Percentiles rank a stretch among this genome's conserved stretches.
Conservation (phyloP, 257 asterid species). For the Echites panduratus region DNA sequence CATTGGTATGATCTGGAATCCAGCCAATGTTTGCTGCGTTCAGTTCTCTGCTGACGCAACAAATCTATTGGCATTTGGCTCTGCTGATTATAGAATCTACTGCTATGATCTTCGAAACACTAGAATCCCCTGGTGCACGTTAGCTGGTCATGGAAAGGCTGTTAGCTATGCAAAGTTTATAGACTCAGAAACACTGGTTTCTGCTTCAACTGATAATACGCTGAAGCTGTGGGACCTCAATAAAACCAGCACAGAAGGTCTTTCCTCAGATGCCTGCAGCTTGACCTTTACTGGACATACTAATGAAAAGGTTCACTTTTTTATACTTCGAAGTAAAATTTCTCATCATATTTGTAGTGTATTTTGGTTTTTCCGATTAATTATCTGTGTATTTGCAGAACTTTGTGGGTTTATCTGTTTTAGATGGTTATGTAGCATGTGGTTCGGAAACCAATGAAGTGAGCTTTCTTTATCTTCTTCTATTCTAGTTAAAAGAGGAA, state of each 20-base stretch:
- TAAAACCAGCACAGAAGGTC: slow-evolving; percentile 47
- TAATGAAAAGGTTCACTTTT: slow-evolving; percentile 59
- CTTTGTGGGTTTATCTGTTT: slow-evolving; percentile 81
- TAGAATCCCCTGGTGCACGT: slow-evolving; percentile 70
- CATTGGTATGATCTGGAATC: slow-evolving; percentile 63
- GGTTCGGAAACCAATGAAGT: slow-evolving; percentile 98
- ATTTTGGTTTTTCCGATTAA: slow-evolving; percentile 10
- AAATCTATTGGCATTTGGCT: slow-evolving; percentile 68
- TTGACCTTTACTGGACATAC: slow-evolving; percentile 79
- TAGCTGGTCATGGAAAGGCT: slow-evolving; percentile 78
- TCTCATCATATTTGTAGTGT: not conserved
- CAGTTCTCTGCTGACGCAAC: slow-evolving; percentile 69
- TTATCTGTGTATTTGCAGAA: slow-evolving; percentile 44
- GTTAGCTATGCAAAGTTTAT: slow-evolving; percentile 74
- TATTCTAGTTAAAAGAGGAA: not conserved
- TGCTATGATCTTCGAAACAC: slow-evolving; percentile 84
- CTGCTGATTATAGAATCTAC: slow-evolving; percentile 75
- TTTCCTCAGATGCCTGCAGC: slow-evolving; percentile 56
- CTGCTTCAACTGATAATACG: slow-evolving; percentile 93
- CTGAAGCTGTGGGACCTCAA: slow-evolving; percentile 90
- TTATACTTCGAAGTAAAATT: not conserved
- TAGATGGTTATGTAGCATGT: slow-evolving; percentile 83
- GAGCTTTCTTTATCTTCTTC: slow-evolving; percentile 3
- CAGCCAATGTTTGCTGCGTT: slow-evolving; percentile 75
- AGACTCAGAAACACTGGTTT: slow-evolving; percentile 62